Conservation (phyloP, 345 rosid species). For the Eucalyptus marginata region DNA sequence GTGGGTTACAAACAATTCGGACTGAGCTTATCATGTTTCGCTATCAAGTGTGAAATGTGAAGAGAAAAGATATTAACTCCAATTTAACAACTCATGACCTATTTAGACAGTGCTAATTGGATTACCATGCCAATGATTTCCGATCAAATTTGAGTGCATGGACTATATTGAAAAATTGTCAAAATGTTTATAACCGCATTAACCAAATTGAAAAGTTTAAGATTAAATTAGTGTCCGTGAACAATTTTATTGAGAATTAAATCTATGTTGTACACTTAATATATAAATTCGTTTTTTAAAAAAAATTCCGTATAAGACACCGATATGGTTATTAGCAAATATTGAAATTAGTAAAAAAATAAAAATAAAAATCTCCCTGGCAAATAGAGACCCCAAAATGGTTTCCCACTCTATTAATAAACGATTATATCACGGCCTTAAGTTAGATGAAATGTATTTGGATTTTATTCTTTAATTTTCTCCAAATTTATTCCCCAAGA, state of each 20-base stretch:
- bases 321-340: background rate
- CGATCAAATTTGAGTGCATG: fast-evolving
- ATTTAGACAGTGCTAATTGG: too few species aligned
- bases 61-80: background rate
- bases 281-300: too few species aligned
- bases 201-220: too few species aligned
- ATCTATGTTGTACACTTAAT: too few species aligned
- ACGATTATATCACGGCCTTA: background rate
- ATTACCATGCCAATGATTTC: too few species aligned
- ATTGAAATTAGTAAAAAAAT: background rate
- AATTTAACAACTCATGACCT: background rate
- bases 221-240: background rate
- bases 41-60: background rate
- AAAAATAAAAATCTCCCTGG: background rate
- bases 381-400: background rate
- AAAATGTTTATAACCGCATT: too few species aligned
- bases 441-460: too few species aligned
- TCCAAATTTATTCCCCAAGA: background rate
- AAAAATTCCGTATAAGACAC: too few species aligned
- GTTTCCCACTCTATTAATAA: background rate
- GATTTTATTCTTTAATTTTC: background rate
- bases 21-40: background rate
- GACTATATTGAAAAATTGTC: fast-evolving
- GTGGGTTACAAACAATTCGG: background rate
- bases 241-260: too few species aligned